These are phyloP conservation scores for Wickerhamomyces alni DNA, from an alignment of 805 yeast genomes.

Conservation along the genomic window DNA sequence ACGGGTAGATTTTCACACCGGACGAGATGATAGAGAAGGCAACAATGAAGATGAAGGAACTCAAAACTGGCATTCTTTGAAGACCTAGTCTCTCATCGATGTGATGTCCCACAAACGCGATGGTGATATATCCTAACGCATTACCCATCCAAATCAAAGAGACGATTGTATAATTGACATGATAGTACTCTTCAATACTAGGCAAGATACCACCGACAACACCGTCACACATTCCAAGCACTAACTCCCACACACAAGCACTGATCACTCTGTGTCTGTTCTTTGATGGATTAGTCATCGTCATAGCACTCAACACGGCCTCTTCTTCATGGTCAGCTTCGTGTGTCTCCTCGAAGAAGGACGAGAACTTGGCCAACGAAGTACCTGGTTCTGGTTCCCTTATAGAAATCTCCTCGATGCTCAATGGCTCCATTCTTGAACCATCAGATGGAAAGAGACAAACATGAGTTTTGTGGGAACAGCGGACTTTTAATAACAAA, in stretches of 20 bases:
- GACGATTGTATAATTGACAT: constrained; percentile 43
- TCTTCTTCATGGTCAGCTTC: no score
- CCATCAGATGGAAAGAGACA: no score
- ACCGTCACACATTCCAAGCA: constrained; percentile 46
- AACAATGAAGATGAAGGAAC: constrained; percentile 29
- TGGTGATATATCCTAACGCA: constrained; percentile 47
- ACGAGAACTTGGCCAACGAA: no score
- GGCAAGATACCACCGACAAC: constrained; percentile 57
- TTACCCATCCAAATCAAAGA: constrained; percentile 54
- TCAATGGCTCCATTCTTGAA: no score
- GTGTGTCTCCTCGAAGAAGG: no score
- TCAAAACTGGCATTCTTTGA: constrained; percentile 31
- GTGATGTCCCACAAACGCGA: constrained; percentile 41
- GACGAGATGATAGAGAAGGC: constrained; percentile 41
- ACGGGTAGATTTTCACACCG: constrained; percentile 43
- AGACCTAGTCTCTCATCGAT: constrained; percentile 37
- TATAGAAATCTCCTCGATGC: no score
- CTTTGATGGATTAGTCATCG: constrained; percentile 35
- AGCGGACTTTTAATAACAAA: no score
- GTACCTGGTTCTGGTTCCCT: no score
- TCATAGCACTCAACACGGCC: constrained; percentile 24
- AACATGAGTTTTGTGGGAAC: no score
- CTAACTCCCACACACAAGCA: constrained; percentile 34
- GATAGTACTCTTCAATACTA: constrained; percentile 42
- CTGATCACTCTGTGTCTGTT: constrained; percentile 38